Base-by-base conservation (phyloP, 257 asterid species). In the Przewalskia tangutica region DNA sequence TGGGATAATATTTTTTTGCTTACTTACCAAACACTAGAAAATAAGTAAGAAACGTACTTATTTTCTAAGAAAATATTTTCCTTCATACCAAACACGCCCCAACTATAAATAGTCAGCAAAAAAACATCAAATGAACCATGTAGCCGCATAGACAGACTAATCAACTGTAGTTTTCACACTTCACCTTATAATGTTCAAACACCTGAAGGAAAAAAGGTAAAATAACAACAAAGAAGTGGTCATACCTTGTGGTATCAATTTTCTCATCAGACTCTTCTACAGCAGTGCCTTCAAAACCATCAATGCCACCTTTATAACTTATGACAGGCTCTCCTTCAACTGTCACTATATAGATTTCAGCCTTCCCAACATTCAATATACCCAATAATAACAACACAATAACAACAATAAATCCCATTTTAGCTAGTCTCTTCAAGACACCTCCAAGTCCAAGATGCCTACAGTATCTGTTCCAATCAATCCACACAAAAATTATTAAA, bases 211-310 rank as follows among this genome's bases (percentile, higher is more conserved):
- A 46, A 48, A 70, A 46, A 46, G n/a, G 78, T 71, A 36, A 55
- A 60, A 59, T 77, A 64, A 81, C 83, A 11, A 84, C 42, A 66
- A 38, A 66, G 62, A 48, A 46, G 20, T 73, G 46, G 79, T 53
- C 62, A 62, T 89, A 93, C 98, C 99, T 96, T 64, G 94, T 84
- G 77, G 90, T 91, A 82, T 96, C 98, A 83, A 94, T 84, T 87
- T 90, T 88, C 87, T 90, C 94, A 82, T 92, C 98, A 56, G 92
- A 88, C 75, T 96, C 99, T 70, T 96, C 99, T 3, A 89, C 90
- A 27, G 99, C 98, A 85, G 98, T 96, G 67, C 98, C 98, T 86
- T 94, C 99, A 81, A 91, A 96, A 51, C 99, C 99, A 84, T 80
- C 68, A 80, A 92, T 87, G 55, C 97, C 99, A 18, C 99, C 99